Conservation (phyloP, 257 asterid species). For the Linaria vulgaris region DNA sequence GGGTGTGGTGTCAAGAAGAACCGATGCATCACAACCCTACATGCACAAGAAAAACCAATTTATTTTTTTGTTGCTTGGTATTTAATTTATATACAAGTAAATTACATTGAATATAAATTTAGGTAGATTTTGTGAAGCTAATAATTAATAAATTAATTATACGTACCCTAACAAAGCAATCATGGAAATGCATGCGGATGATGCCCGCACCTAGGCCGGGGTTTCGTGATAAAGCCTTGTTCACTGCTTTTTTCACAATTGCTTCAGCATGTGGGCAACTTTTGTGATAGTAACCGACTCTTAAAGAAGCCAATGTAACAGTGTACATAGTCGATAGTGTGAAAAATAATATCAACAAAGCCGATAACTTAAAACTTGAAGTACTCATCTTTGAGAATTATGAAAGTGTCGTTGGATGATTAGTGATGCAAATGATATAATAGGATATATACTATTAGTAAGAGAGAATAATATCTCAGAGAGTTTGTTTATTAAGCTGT, state of each 20-base stretch:
- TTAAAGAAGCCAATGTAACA: neutral
- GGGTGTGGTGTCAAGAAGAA: conserved; percentile 35
- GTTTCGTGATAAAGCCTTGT: conserved; percentile 29
- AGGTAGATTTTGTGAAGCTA: neutral
- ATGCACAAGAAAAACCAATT: neutral
- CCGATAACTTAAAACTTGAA: too few relatives aligned
- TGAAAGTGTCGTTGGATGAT: too few relatives aligned
- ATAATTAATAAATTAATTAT: neutral
- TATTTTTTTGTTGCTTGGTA: too few relatives aligned
- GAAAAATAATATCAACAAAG: too few relatives aligned
- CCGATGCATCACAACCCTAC: conserved; percentile 46
- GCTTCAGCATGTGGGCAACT: conserved; percentile 41
- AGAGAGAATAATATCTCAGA: too few relatives aligned
- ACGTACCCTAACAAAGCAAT: conserved; percentile 48
- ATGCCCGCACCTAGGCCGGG: conserved; percentile 45
- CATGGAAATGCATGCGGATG: conserved; percentile 45
- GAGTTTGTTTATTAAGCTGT: too few relatives aligned
- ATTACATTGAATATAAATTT: neutral
- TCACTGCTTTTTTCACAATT: conserved; percentile 34
- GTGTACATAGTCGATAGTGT: too few relatives aligned
- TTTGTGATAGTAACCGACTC: conserved; percentile 34
- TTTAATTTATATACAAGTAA: neutral
- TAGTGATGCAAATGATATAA: too few relatives aligned
- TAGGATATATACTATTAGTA: too few relatives aligned
- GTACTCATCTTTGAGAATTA: too few relatives aligned